Percentiles rank a stretch among this genome's conserved stretches.
Evolutionary conservation across 495 filamentous ascomycete genomes (phyloP).

Genomic region (Xylaria nigripes): DNA sequence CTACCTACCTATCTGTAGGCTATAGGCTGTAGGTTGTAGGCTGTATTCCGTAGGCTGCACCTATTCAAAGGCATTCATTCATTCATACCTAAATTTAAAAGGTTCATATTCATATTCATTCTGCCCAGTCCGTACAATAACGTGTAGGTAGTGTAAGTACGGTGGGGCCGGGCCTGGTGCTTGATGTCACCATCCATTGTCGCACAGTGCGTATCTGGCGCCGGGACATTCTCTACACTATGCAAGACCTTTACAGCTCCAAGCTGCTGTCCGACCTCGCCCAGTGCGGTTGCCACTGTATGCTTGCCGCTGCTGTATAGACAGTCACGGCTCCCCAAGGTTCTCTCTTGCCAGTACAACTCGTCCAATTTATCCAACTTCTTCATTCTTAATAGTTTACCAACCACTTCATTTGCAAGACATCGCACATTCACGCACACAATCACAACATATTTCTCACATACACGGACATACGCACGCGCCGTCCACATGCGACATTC

Average conservation of each 20-base stretch:
- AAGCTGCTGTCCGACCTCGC: background rate
- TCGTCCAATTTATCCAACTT: background rate
- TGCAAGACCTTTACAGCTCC: too few relatives aligned
- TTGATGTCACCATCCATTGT: conserved; percentile 11
- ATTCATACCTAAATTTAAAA: too few relatives aligned
- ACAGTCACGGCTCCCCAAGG: background rate
- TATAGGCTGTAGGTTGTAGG: too few relatives aligned
- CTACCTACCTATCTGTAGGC: too few relatives aligned
- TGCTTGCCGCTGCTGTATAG: background rate
- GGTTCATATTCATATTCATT: too few relatives aligned
- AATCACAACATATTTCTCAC: background rate
- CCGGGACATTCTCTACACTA: background rate
- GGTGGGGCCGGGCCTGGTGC: background rate
- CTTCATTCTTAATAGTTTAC: background rate
- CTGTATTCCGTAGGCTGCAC: too few relatives aligned
- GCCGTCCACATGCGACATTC: background rate
- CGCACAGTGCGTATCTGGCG: background rate
- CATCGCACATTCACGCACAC: background rate
- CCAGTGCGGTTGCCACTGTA: background rate
- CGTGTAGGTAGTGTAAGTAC: background rate
- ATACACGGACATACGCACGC: background rate
- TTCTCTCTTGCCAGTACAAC: background rate
- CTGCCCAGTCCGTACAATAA: background rate
- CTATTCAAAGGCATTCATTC: too few relatives aligned
- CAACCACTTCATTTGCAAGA: background rate